A percentile compares a stretch with the other conserved stretches of the same genome.
phyloP scores from a whole-genome alignment of 2,329 filamentous ascomycete genomes.

The Fusarium piperis region DNA sequence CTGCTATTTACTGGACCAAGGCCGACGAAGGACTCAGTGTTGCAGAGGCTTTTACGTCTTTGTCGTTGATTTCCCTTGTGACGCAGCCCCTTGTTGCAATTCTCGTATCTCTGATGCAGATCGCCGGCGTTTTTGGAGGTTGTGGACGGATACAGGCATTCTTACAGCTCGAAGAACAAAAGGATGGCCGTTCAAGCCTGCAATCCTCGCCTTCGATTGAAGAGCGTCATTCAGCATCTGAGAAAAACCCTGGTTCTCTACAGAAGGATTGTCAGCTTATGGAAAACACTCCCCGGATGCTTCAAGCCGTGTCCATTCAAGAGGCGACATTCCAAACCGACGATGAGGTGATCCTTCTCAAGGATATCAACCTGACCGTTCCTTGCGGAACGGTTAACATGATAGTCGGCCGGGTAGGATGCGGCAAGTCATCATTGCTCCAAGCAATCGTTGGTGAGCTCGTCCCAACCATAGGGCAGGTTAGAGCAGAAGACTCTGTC shows the following conservation, averaged over 20 bases:
- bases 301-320: neutral
- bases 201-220: neutral
- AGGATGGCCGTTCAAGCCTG: neutral
- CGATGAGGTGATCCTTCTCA: constrained; percentile 33
- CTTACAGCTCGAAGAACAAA: constrained; percentile 41
- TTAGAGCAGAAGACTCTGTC: constrained; percentile 42
- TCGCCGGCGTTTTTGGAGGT: constrained; percentile 47
- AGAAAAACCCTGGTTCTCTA: neutral
- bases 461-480: constrained; percentile 33
- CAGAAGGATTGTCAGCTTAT: neutral
- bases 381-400: constrained; percentile 45
- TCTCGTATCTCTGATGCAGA: constrained; percentile 46
- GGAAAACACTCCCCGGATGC: neutral
- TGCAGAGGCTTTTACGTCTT: constrained; percentile 48
- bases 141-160: constrained; percentile 48
- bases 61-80: constrained; percentile 49
- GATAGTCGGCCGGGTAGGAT: constrained; percentile 54
- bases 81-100: constrained; percentile 47
- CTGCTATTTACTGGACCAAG: constrained; percentile 47
- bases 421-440: constrained; percentile 55
- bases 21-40: constrained; percentile 43
- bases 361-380: constrained; percentile 38
- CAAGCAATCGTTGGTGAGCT: constrained; percentile 52
- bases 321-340: constrained; percentile 27
- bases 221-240: neutral